These are phyloP conservation scores for Pontederia paniculata DNA, from an alignment of 176 grass and related monocot species.

Conservation along the genomic window DNA sequence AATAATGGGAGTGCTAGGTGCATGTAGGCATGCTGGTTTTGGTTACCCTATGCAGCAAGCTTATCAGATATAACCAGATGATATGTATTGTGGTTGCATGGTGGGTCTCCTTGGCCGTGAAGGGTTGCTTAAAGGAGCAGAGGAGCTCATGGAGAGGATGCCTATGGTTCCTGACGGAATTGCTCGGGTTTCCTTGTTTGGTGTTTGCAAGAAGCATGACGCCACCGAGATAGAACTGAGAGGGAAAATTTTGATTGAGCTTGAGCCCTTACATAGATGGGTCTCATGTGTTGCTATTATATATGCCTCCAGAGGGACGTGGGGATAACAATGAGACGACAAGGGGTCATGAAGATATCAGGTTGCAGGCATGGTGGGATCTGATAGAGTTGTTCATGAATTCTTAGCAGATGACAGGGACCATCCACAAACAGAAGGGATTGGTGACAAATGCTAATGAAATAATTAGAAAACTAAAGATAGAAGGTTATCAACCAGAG, in stretches of 20 bases:
- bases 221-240: constrained; percentile 52
- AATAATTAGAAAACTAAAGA: constrained; percentile 10
- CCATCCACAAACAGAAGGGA: constrained; percentile 13
- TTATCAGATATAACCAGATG: constrained; percentile 64
- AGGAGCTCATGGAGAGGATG: constrained; percentile 64
- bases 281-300: constrained; percentile 72
- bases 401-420: constrained; percentile 20
- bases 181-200: constrained; percentile 77
- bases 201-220: constrained; percentile 73
- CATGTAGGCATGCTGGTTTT: constrained; percentile 67
- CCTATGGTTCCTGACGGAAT: constrained; percentile 56
- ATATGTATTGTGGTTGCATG: constrained; percentile 81
- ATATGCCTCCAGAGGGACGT: constrained; percentile 71
- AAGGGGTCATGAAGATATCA: constrained; percentile 41
- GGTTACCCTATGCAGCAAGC: constrained; percentile 55
- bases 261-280: constrained; percentile 74
- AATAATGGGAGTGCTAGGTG: no score
- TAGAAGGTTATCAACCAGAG: constrained; percentile 16
- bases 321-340: constrained; percentile 68
- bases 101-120: constrained; percentile 85
- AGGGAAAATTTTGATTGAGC: constrained; percentile 47
- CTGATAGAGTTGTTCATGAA: constrained; percentile 16
- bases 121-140: constrained; percentile 69
- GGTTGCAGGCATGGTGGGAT: constrained; percentile 50
- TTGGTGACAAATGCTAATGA: constrained; percentile 20